These are phyloP conservation scores for Clavispora santaluciae DNA, from an alignment of 805 yeast species.

Conservation along the genomic window DNA sequence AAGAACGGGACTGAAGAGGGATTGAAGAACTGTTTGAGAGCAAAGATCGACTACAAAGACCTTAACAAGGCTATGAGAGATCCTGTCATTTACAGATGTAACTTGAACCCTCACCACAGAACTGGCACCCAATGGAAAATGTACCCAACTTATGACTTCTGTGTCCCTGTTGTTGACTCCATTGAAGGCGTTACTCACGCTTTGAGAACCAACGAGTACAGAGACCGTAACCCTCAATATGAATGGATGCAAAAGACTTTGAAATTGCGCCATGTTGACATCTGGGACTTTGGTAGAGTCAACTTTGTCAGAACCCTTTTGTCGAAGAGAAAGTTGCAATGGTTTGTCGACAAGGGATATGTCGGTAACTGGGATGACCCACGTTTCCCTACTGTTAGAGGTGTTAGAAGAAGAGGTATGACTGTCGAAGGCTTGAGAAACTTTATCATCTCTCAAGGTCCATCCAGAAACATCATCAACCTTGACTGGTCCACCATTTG, in stretches of 20 bases:
- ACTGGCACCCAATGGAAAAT: constrained; percentile 92
- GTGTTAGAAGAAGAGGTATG: constrained; percentile 99
- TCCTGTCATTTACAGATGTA: constrained; percentile 97
- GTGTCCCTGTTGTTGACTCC: constrained; percentile 95
- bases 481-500: constrained; percentile 97
- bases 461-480: constrained; percentile 93
- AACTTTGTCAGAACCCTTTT: constrained; percentile 93
- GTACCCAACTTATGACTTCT: constrained; percentile 98
- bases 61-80: constrained; percentile 94
- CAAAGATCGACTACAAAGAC: constrained; percentile 89
- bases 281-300: constrained; percentile 98
- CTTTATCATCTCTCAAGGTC: constrained; percentile 94
- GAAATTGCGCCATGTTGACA: constrained; percentile 82
- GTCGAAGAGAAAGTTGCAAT: constrained; percentile 96
- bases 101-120: constrained; percentile 96
- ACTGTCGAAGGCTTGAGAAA: constrained; percentile 94
- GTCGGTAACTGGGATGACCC: constrained; percentile 99
- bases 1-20: constrained; percentile 91
- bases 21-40: constrained; percentile 87
- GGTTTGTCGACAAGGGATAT: constrained; percentile 92
- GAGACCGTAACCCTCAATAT: constrained; percentile 98
- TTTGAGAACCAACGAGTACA: constrained; percentile 94
- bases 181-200: constrained; percentile 98
- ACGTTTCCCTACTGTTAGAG: constrained; percentile 98
- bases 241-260: constrained; percentile 90